Conservation (phyloP, 164 flowering plant species). For the Echeveria elegans region DNA sequence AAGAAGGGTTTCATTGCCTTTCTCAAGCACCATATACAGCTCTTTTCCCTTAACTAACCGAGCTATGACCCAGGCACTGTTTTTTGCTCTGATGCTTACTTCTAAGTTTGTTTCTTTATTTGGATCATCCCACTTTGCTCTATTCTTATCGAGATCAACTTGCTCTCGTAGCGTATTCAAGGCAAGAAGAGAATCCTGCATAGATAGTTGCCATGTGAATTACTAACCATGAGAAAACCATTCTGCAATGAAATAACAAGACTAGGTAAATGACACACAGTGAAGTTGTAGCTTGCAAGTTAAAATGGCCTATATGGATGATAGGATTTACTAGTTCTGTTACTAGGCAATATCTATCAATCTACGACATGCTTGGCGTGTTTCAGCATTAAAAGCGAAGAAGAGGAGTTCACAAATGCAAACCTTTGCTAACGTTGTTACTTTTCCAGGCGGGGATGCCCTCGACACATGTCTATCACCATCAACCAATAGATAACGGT, state of each 20-base stretch:
- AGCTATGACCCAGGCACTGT: constrained; percentile 89
- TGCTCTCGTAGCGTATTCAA: constrained; percentile 72
- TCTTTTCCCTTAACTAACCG: constrained; percentile 71
- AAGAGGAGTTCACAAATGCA: constrained; percentile 1
- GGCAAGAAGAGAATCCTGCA: constrained; percentile 77
- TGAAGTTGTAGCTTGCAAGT: not conserved
- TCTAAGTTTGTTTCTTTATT: constrained; percentile 67
- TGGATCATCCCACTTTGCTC: constrained; percentile 41
- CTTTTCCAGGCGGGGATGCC: constrained; percentile 92
- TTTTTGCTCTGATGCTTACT: constrained; percentile 75
- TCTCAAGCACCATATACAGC: constrained; percentile 90
- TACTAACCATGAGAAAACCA: not conserved
- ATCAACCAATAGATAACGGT: constrained; percentile 81
- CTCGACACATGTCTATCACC: constrained; percentile 65
- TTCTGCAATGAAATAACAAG: not conserved
- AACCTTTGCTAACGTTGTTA: constrained; percentile 86
- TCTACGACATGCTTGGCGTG: not conserved
- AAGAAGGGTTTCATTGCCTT: constrained; percentile 84
- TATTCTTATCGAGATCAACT: constrained; percentile 69
- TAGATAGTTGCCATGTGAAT: not conserved
- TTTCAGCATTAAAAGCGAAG: not conserved
- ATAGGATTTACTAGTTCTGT: not conserved
- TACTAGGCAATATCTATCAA: not conserved
- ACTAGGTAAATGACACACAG: not conserved
- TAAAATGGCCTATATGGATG: not conserved